A percentile compares a stretch with the other conserved stretches of the same genome.
These are phyloP conservation scores for Tremellales sp. DNA, from an alignment of 1,284 basidiomycete genomes.

Conservation along the genomic window DNA sequence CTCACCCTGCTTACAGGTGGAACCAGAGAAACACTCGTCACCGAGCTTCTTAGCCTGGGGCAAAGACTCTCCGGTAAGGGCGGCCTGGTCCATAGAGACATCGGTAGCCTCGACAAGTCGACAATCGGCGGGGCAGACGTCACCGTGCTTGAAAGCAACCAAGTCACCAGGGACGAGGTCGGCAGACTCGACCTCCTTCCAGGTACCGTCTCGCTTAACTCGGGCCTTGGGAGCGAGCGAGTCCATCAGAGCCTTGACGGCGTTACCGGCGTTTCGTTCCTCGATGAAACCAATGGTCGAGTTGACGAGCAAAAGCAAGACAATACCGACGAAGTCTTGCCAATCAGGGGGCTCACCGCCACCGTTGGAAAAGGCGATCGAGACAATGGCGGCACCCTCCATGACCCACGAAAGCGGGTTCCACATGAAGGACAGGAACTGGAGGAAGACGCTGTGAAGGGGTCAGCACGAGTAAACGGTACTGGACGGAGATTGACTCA, in stretches of 20 bases:
- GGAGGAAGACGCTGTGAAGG: slow-evolving; percentile 38
- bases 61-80: slow-evolving; percentile 91
- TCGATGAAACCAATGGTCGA: slow-evolving; percentile 98
- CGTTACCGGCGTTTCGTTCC: slow-evolving; percentile 93
- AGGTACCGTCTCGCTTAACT: slow-evolving; percentile 75
- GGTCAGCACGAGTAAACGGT: slow-evolving; percentile 6
- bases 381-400: slow-evolving; percentile 95
- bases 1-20: slow-evolving; percentile 95
- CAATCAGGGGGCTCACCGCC: slow-evolving; percentile 79
- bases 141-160: slow-evolving; percentile 95
- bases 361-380: slow-evolving; percentile 94
- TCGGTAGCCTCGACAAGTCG: slow-evolving; percentile 92
- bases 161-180: slow-evolving; percentile 90
- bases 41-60: slow-evolving; percentile 84
- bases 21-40: slow-evolving; percentile 96
- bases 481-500: slow-evolving; percentile 10
- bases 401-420: slow-evolving; percentile 99
- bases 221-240: slow-evolving; percentile 96
- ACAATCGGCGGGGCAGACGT: slow-evolving; percentile 92
- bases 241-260: slow-evolving; percentile 98
- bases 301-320: slow-evolving; percentile 88
- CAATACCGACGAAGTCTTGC: slow-evolving; percentile 96
- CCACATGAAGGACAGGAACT: slow-evolving; percentile 98
- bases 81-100: slow-evolving; percentile 94
- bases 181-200: slow-evolving; percentile 84